Conservation (phyloP, 2,329 filamentous ascomycete species). For the Chaetomium strumarium region DNA sequence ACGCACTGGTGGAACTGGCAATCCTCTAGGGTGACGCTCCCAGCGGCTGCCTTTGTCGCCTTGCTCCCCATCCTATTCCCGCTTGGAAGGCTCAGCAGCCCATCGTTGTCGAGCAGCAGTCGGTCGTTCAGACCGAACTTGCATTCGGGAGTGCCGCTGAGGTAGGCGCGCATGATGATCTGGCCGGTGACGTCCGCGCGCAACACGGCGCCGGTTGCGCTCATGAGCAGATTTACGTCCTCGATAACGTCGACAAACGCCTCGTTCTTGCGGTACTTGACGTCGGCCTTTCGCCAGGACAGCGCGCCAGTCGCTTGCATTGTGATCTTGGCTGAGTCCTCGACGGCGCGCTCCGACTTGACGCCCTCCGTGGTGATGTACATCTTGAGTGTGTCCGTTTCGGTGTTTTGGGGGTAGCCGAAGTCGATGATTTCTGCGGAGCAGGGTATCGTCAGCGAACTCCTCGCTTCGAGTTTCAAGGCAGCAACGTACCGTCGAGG, state of each 20-base stretch:
- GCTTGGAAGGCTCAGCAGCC: conserved; percentile 58
- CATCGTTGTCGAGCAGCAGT: conserved; percentile 76
- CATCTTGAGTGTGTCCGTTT: conserved; percentile 98
- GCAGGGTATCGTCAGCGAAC: conserved; percentile 11
- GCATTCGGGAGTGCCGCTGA: conserved; percentile 94
- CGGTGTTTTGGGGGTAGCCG: conserved; percentile 97
- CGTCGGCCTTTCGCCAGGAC: conserved; percentile 94
- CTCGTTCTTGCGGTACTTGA: conserved; percentile 99
- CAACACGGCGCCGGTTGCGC: conserved; percentile 89
- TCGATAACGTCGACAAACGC: conserved; percentile 99
- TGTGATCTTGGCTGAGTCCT: conserved; percentile 95
- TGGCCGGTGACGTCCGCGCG: conserved; percentile 95
- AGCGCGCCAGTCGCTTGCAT: conserved; percentile 98
- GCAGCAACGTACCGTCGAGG: conserved; percentile 64
- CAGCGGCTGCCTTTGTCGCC: conserved; percentile 90
- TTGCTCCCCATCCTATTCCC: conserved; percentile 78
- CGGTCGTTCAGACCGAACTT: conserved; percentile 98
- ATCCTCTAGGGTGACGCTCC: conserved; percentile 92
- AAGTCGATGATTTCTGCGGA: conserved; percentile 92
- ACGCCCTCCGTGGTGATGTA: conserved; percentile 99
- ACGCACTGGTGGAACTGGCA: conserved; percentile 99
- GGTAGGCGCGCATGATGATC: conserved; percentile 97
- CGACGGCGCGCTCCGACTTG: conserved; percentile 78
- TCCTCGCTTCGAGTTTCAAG: background rate
- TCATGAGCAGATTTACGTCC: conserved; percentile 98